Evolutionary conservation across 2,329 filamentous ascomycete species (phyloP), one percentile per base, ranked within the genome.

Genomic region (Pyrenochaeta sp.): DNA sequence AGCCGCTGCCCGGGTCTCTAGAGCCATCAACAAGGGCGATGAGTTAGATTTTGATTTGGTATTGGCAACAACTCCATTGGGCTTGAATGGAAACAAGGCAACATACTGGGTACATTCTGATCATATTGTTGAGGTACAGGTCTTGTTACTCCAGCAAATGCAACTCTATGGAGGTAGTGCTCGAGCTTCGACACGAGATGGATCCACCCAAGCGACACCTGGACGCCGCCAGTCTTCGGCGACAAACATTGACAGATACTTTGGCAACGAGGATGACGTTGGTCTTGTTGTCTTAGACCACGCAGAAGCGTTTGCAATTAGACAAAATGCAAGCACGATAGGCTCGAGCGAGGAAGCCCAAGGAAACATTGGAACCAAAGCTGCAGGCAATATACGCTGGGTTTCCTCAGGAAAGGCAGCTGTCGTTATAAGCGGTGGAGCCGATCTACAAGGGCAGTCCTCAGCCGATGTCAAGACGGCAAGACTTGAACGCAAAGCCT

Each of bases 21-120:
- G 73, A 32, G 68, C 74, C 9, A 59, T 79, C n/a, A 67, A 77
- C 14, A 66, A 71, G 35, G 77, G 71, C 6, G 75, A 75, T 18
- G 75, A 77, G 33, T 63, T 81, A 3, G 78, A 81, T 21, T 82
- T 84, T 62, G 83, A 85, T 61, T 71, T 80, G 7, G 77, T 79
- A 3, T 62, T 85, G 29, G 75, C 77, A 12, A 79, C 78, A 9
- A 69, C 80, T 1, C 81, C 81, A 10, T 65, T 84, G 7, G 81
- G 81, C 2, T 64, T 75, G 7, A 63, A 70, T 42, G 80, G 80
- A 11, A 76, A 70, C 23, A 79, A 78, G 46, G 82, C 81, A 1
- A 77, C 77, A 14, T 85, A 84, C 58, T 84, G 83, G 78, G 76
- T 85, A 41, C 82, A 85, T 63, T 71, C 76, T 1, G 83, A 85